Conservation (phyloP, 768 basidiomycete species). For the Tubosaeta sp. region DNA sequence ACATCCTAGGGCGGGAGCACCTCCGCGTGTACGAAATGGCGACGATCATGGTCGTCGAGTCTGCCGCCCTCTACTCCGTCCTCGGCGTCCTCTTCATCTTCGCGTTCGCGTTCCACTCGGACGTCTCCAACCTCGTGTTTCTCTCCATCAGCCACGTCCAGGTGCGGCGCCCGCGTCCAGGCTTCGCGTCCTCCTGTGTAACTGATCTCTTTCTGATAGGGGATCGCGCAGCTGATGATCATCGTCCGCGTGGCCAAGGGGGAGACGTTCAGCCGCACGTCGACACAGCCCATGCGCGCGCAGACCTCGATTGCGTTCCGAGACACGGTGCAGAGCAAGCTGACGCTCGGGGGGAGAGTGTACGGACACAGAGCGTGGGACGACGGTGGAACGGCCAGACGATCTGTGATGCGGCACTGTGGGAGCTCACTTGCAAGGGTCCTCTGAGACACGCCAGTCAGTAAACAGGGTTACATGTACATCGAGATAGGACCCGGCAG, state of each 20-base stretch:
- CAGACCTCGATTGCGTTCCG: conserved; percentile 7
- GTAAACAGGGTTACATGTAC: no score
- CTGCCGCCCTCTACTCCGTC: conserved; percentile 27
- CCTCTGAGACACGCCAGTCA: no score
- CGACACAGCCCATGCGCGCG: background rate
- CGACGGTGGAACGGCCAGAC: background rate
- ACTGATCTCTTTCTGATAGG: conserved; percentile 6
- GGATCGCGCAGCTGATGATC: conserved; percentile 33
- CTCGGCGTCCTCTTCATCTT: conserved; percentile 31
- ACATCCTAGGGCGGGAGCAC: conserved; percentile 13
- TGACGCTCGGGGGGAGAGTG: background rate
- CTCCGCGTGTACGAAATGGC: conserved; percentile 25
- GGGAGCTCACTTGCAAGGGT: no score
- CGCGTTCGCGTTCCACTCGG: conserved; percentile 19
- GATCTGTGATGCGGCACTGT: no score
- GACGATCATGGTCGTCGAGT: conserved; percentile 34
- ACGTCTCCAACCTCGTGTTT: conserved; percentile 32
- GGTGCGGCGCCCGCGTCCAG: conserved; percentile 12
- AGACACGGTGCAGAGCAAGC: background rate
- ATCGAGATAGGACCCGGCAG: no score
- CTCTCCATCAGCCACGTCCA: conserved; percentile 30
- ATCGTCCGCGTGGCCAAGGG: conserved; percentile 35
- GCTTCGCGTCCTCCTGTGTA: background rate
- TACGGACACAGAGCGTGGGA: no score
- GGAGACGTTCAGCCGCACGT: conserved; percentile 11